A percentile compares a stretch with the other conserved stretches of the same genome.
Evolutionary conservation across 1,284 basidiomycete genomes (phyloP).

Genomic region (Mycena citricolor): DNA sequence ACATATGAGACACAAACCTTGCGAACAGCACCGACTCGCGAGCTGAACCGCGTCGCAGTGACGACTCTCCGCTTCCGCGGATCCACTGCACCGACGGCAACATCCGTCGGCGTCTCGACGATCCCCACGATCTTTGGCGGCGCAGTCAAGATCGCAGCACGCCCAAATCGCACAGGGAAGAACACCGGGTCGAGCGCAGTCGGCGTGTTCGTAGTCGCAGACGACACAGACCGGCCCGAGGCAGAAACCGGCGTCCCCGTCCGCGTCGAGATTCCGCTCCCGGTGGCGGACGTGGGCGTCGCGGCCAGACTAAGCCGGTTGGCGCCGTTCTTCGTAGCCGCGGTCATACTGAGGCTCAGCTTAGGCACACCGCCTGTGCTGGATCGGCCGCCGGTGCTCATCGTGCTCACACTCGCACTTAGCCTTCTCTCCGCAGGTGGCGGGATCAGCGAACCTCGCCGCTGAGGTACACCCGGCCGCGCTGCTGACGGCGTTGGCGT

Average conservation of each 20-base stretch:
- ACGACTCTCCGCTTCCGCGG: slow-evolving; percentile 78
- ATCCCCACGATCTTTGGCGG: slow-evolving; percentile 78
- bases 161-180: slow-evolving; percentile 55
- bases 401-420: slow-evolving; percentile 26
- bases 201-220: slow-evolving; percentile 27
- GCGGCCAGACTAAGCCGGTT: slow-evolving; percentile 28
- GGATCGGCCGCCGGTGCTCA: slow-evolving; percentile 34
- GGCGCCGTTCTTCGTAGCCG: slow-evolving; percentile 26
- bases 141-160: slow-evolving; percentile 72
- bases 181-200: slow-evolving; percentile 16
- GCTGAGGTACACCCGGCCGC: slow-evolving; percentile 12
- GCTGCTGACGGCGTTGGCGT: slow-evolving; percentile 21
- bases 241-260: slow-evolving; percentile 24
- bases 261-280: slow-evolving; percentile 26
- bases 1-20: slow-evolving; percentile 51
- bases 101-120: slow-evolving; percentile 81
- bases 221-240: slow-evolving; percentile 32
- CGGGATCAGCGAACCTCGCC: slow-evolving; percentile 18
- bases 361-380: slow-evolving; percentile 5
- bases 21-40: slow-evolving; percentile 74
- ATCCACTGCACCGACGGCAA: slow-evolving; percentile 80
- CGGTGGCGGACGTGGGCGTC: slow-evolving; percentile 20
- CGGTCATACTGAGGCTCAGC: slow-evolving; percentile 17
- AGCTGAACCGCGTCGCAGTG: slow-evolving; percentile 83
- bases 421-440: slow-evolving; percentile 26